Evolutionary conservation across 1,284 basidiomycete species (phyloP), one percentile per base, ranked within the genome.

Genomic region (Singerocomus rubriflavus): DNA sequence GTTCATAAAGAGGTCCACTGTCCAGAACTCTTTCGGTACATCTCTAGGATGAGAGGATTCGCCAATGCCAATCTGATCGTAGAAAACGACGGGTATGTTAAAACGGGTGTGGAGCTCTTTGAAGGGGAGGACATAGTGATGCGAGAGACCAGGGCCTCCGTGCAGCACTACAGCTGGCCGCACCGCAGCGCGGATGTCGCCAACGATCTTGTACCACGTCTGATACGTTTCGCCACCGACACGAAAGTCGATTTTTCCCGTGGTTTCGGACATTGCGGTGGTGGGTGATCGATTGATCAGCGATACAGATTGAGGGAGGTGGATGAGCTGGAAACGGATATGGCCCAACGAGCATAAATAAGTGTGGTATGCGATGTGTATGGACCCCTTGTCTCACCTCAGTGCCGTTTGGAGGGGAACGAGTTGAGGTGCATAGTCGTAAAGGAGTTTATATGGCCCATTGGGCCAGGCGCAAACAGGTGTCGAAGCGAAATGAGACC

Each of bases 11-110:
- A 80, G 68, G 14, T 74, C 66, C 8, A 69, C 58, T 5, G 71
- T 75, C 78, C 78, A 80, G 31, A 79, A 79, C 25, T 48, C 51
- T 14, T 53, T 53, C 2, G 66, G 63, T 14, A 54, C 66, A 8
- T 52, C 35, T 49, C 72, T 75, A 3, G 72, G 66, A 44, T 74
- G 75, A 2, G 76, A 73, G 8, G 77, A 80, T 34, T 58, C 52
- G 4, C 73, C 77, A 44, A 61, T 72, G 10, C 78, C 80, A 38
- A 80, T 55, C 59, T 80, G 79, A 57, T 80, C 79, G 59, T 80
- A 80, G 49, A 80, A 56, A 38, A 81, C 55, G 55, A 80, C 63
- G 0, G 76, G 76, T 35, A 74, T 69, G 33, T 50, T 40, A 16
- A 53, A 56, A n/a, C 46, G 45, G 14, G 46, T 25, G 25, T 63